Base-by-base conservation (phyloP, 2,329 filamentous ascomycete species). In the Didymella segeticola region DNA sequence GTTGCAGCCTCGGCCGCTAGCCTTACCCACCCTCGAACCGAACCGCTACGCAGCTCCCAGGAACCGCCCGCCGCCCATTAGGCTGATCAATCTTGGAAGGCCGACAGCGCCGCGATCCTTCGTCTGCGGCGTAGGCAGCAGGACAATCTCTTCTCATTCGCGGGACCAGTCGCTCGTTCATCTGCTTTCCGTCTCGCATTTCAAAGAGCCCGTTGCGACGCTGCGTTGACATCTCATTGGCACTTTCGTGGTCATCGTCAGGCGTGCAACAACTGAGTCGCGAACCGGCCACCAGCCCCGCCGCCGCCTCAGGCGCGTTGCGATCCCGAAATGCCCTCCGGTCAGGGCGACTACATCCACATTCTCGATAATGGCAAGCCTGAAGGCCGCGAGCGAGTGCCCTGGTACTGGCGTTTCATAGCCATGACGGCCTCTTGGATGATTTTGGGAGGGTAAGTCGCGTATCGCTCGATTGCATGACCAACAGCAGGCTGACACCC, bases 321-420 rank as follows among this genome's bases (percentile, higher is more conserved):
- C 57, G 60, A 59, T 51, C 50, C 57, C 65, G 51, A 54, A 66
- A 71, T 73, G 70, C 64, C 61, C 62, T 67, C 68, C 36, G 51
- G 57, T 42, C 66, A 65, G 50, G 64, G 63, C 43, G 60, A 51
- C 50, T 74, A 74, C 59, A 63, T 64, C 60, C 66, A 67, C 59
- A 64, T 74, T 47, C 49, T 46, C 53, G 56, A 61, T 49, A 54
- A 61, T 20, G 57, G 64, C 33, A 58, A 60, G 26, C 45, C 62
- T 36, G 63, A 60, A 17, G 53, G 55, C 19, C 59, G 48, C 36
- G 66, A 67, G 43, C 45, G 45, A 23, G 68, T 64, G 30, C 67
- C 78, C 34, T 81, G 78, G 79, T 81, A 81, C 60, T 82, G 79
- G 79, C 74, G 75, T 52, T 61, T 77, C 20, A 70, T 78, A 29